Percentiles rank a stretch among this genome's conserved stretches.
phyloP scores from a whole-genome alignment of 192 early-diverging fungal genomes.

The Entomortierella beljakovae region DNA sequence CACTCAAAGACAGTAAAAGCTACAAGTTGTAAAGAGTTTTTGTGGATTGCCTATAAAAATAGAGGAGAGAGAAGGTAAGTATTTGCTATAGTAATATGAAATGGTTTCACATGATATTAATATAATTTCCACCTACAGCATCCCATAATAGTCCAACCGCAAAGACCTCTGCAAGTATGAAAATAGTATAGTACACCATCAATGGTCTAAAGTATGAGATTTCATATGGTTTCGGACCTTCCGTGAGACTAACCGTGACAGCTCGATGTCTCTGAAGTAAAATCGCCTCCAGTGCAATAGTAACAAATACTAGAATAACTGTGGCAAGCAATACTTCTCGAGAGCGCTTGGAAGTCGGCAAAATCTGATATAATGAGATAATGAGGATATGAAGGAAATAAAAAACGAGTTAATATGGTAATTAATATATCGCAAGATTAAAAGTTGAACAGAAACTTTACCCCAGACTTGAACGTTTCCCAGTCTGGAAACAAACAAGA shows the following conservation, averaged over 20 bases:
- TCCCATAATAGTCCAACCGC: conserved; percentile 44
- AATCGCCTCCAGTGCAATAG: conserved; percentile 26
- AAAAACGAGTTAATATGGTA: not conserved
- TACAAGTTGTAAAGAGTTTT: conserved; percentile 43
- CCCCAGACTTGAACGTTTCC: conserved; percentile 35
- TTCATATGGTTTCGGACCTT: conserved; percentile 11
- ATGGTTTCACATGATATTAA: not conserved
- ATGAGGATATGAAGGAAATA: not conserved
- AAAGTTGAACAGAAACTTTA: not conserved
- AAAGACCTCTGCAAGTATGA: conserved; percentile 43
- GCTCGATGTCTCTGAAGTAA: conserved; percentile 19
- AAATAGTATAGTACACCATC: conserved; percentile 36
- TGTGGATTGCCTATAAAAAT: conserved; percentile 33
- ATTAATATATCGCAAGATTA: not conserved
- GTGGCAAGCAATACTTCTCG: conserved; percentile 26
- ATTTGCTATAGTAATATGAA: not conserved
- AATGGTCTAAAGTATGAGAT: conserved; percentile 37
- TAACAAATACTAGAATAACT: conserved; percentile 17
- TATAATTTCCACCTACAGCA: conserved; percentile 21
- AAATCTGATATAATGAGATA: conserved; percentile 8
- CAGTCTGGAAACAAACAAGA: conserved; percentile 10
- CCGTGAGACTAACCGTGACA: conserved; percentile 5
- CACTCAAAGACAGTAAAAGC: conserved; percentile 49
- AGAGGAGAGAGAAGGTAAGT: not conserved
- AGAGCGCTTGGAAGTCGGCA: conserved; percentile 33